Percentiles rank a stretch among this genome's conserved stretches.
Evolutionary conservation across 345 rosid species (phyloP).

Genomic region (Pistacia vera): DNA sequence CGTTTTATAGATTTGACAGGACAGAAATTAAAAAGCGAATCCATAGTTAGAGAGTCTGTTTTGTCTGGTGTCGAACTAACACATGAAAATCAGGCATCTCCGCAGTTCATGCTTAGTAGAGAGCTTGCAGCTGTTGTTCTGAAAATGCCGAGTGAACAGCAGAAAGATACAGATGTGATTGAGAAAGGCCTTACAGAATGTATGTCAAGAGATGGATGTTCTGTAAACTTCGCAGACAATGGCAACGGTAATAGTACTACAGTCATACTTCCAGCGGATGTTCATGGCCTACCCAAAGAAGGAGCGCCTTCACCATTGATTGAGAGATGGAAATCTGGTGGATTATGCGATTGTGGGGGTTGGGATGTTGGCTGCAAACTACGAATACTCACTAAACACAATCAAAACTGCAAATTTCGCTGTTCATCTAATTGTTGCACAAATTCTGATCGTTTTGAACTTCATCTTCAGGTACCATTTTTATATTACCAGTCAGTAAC

Average conservation of each 20-base stretch:
- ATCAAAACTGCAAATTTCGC: slow-evolving; percentile 23
- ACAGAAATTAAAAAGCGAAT: slow-evolving; percentile 31
- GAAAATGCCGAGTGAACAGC: slow-evolving; percentile 30
- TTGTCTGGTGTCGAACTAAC: slow-evolving; percentile 48
- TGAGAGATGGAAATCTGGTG: slow-evolving; percentile 75
- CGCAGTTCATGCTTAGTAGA: slow-evolving; percentile 25
- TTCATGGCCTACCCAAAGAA: slow-evolving; percentile 68
- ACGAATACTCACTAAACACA: slow-evolving; percentile 45
- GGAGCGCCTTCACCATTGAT: slow-evolving; percentile 68
- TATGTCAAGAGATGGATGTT: slow-evolving; percentile 23
- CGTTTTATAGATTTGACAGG: slow-evolving; percentile 29
- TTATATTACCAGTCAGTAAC: not conserved
- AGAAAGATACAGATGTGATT: slow-evolving; percentile 14
- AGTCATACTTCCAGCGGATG: slow-evolving; percentile 75
- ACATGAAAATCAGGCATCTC: slow-evolving; percentile 39
- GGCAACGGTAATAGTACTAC: slow-evolving; percentile 26
- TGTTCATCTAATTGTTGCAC: slow-evolving; percentile 22
- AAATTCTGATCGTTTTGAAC: slow-evolving; percentile 42
- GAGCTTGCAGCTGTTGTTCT: slow-evolving; percentile 77
- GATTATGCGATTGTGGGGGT: slow-evolving; percentile 92
- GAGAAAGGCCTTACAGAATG: slow-evolving; percentile 21
- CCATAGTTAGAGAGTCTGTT: slow-evolving; percentile 57
- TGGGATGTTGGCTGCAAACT: slow-evolving; percentile 95
- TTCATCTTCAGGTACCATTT: slow-evolving; percentile 57
- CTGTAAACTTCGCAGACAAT: slow-evolving; percentile 31